Percentiles rank a stretch among this genome's conserved stretches.
Evolutionary conservation across 164 flowering plant species (phyloP).

Genomic region (Kalanchoe fedtschenkoi): DNA sequence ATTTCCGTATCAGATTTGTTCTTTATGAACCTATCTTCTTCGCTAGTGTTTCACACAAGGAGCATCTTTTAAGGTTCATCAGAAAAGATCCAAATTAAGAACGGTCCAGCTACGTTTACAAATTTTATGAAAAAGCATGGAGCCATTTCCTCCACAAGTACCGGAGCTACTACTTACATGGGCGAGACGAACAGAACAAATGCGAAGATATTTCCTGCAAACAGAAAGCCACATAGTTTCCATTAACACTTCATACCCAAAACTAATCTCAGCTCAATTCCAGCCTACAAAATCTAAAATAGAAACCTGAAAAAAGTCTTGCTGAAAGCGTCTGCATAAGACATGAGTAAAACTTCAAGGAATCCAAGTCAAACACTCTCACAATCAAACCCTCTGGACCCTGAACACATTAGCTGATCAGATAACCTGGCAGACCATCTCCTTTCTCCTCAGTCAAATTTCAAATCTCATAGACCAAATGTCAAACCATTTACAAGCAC

Average conservation of each 20-base stretch:
- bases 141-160: not conserved
- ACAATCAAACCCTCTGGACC: not conserved
- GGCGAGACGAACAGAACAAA: constrained; percentile 67
- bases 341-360: not conserved
- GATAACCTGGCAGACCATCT: not conserved
- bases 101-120: not conserved
- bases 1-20: not conserved
- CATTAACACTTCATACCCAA: not conserved
- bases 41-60: not conserved
- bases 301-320: not conserved
- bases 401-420: not conserved
- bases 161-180: constrained; percentile 34
- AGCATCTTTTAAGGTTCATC: not conserved
- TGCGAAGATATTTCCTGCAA: constrained; percentile 70
- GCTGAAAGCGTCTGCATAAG: not conserved
- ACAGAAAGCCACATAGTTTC: not conserved
- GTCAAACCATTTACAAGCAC: not conserved
- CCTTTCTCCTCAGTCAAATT: not conserved
- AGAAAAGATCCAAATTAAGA: not conserved
- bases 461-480: not conserved
- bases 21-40: not conserved
- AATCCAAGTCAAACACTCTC: not conserved
- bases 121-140: not conserved
- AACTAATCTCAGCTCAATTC: not conserved
- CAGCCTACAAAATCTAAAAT: not conserved